Conservation (phyloP, 768 basidiomycete species). For the Postia placenta region DNA sequence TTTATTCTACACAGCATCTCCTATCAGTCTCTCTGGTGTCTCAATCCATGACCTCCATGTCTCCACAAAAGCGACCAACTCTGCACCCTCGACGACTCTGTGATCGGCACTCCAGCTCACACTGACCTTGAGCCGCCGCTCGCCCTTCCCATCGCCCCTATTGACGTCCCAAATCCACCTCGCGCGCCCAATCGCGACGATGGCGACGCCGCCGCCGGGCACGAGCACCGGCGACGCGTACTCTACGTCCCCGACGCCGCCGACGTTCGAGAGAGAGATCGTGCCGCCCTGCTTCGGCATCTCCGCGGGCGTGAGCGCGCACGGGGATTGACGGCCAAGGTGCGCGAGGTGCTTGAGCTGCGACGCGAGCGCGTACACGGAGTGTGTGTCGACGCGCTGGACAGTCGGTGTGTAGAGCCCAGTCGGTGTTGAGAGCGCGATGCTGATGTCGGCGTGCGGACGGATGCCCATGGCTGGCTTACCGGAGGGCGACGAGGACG, state of each 20-base stretch:
- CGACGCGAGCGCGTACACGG: slow-evolving; percentile 57
- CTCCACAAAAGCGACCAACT: slow-evolving; percentile 85
- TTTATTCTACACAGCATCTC: slow-evolving; percentile 26
- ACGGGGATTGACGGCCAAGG: slow-evolving; percentile 63
- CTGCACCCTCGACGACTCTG: slow-evolving; percentile 82
- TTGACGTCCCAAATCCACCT: slow-evolving; percentile 74
- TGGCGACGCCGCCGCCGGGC: slow-evolving; percentile 79
- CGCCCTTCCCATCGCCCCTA: slow-evolving; percentile 38
- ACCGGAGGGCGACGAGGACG: slow-evolving; percentile 14
- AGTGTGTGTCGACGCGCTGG: slow-evolving; percentile 42
- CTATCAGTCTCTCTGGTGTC: slow-evolving; percentile 63
- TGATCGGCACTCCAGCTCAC: slow-evolving; percentile 88
- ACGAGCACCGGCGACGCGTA: slow-evolving; percentile 71
- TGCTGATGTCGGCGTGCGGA: slow-evolving; percentile 64
- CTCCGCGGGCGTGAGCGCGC: slow-evolving; percentile 55
- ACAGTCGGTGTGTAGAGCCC: slow-evolving; percentile 82
- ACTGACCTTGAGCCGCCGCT: slow-evolving; percentile 51
- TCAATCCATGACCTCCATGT: slow-evolving; percentile 80
- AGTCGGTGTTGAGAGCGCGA: slow-evolving; percentile 76
- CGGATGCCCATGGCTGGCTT: slow-evolving; percentile 73
- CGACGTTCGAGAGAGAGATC: slow-evolving; percentile 76
- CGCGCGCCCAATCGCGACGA: slow-evolving; percentile 75
- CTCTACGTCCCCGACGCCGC: slow-evolving; percentile 69
- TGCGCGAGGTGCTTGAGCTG: slow-evolving; percentile 53
- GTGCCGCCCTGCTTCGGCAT: slow-evolving; percentile 77